These are phyloP conservation scores for Houttuynia cordata DNA, from an alignment of 164 flowering plant genomes.

Conservation along the genomic window DNA sequence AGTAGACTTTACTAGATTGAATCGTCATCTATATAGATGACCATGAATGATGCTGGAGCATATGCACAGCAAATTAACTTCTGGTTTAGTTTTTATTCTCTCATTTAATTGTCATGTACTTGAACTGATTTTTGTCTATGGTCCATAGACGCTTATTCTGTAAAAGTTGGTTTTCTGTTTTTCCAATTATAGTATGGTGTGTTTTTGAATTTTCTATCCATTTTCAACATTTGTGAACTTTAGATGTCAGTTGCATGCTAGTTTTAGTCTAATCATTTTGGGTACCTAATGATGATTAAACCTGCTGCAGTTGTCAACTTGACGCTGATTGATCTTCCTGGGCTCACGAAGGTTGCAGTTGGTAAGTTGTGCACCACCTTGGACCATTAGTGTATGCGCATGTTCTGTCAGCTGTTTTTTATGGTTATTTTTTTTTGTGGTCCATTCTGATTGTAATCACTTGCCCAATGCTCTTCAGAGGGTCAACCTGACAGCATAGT, in stretches of 20 bases:
- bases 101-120: no score
- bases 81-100: no score
- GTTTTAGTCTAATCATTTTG: not conserved
- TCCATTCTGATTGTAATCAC: slow-evolving; percentile 1
- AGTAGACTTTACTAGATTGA: no score
- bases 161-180: no score
- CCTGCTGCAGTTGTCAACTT: slow-evolving; percentile 76
- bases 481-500: slow-evolving; percentile 75
- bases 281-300: slow-evolving; percentile 2
- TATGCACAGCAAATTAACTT: no score
- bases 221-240: not conserved
- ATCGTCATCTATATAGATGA: not conserved
- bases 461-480: slow-evolving; percentile 24
- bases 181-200: no score
- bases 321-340: slow-evolving; percentile 98
- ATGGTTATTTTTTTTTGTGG: not conserved
- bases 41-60: no score
- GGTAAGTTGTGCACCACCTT: slow-evolving; percentile 38
- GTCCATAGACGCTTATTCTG: no score
- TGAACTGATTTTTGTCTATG: no score
- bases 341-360: slow-evolving; percentile 97
- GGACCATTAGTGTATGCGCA: no score
- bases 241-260: not conserved
- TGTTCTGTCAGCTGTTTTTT: not conserved
- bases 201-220: no score